Evolutionary conservation across 371 early-diverging fungal genomes (phyloP).

Genomic region (Syncephalis fuscata): DNA sequence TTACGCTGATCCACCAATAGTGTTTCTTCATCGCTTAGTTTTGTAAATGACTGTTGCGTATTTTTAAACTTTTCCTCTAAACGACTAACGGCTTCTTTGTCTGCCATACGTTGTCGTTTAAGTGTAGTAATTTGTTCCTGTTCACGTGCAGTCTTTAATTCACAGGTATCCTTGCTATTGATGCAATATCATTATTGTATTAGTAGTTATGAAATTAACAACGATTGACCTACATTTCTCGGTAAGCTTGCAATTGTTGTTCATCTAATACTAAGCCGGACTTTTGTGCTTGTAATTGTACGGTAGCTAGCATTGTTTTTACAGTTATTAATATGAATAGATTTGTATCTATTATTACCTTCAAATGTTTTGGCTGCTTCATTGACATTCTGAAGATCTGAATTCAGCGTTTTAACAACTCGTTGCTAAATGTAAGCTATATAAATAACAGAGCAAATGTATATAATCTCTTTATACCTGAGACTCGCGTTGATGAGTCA

Average conservation of each 20-base stretch:
- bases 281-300: too few relatives aligned
- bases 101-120: slow-evolving; percentile 42
- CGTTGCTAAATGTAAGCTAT: too few relatives aligned
- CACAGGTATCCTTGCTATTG: too few relatives aligned
- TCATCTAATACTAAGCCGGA: too few relatives aligned
- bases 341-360: slow-evolving; percentile 5
- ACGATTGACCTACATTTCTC: too few relatives aligned
- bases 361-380: slow-evolving; percentile 23
- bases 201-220: too few relatives aligned
- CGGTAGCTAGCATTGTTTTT: too few relatives aligned
- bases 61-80: slow-evolving; percentile 25
- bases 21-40: slow-evolving; percentile 28
- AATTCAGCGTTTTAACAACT: slow-evolving; percentile 18
- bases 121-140: slow-evolving; percentile 46
- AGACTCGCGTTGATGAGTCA: slow-evolving; percentile 32
- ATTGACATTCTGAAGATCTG: slow-evolving; percentile 21
- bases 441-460: too few relatives aligned
- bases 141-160: slow-evolving; percentile 7
- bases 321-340: not conserved
- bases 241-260: too few relatives aligned
- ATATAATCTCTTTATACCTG: slow-evolving; percentile 16
- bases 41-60: slow-evolving; percentile 1
- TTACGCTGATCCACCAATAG: slow-evolving; percentile 7
- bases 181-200: too few relatives aligned
- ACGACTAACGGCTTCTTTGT: slow-evolving; percentile 36